Percentiles rank a stretch among this genome's conserved stretches.
Evolutionary conservation across 116 monocot genomes (phyloP).

Genomic region (Cymodocea nodosa): DNA sequence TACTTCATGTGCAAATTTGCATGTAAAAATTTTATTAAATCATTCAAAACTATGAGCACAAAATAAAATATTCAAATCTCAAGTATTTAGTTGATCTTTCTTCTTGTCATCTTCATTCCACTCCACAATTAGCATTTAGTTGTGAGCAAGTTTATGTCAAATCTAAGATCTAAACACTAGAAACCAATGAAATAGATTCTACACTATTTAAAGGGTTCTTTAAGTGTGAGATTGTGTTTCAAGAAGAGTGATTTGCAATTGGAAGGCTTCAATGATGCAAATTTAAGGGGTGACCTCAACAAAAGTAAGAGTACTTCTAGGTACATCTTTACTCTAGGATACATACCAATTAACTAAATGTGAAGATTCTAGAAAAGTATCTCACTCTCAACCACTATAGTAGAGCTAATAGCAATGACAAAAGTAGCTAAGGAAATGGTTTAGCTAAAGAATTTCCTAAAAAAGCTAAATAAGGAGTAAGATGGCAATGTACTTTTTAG

Average conservation of each 20-base stretch:
- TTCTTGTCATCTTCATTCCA: too few species aligned
- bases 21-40: too few species aligned
- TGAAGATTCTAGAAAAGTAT: background rate
- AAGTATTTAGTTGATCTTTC: too few species aligned
- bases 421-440: too few species aligned
- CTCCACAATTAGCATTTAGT: too few species aligned
- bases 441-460: too few species aligned
- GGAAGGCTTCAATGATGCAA: background rate
- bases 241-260: background rate
- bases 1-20: too few species aligned
- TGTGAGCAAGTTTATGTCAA: constrained; percentile 4
- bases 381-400: background rate
- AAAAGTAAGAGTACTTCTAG: background rate
- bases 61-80: too few species aligned
- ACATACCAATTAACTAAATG: background rate
- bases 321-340: background rate
- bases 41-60: too few species aligned
- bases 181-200: background rate
- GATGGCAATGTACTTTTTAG: too few species aligned
- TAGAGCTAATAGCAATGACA: background rate
- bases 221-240: background rate
- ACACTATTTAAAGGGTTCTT: background rate
- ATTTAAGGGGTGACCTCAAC: background rate
- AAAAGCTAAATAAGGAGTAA: too few species aligned
- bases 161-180: background rate